Evolutionary conservation across 257 asterid genomes (phyloP), one percentile per base, ranked within the genome.

Genomic region (Forsythia suspensa): DNA sequence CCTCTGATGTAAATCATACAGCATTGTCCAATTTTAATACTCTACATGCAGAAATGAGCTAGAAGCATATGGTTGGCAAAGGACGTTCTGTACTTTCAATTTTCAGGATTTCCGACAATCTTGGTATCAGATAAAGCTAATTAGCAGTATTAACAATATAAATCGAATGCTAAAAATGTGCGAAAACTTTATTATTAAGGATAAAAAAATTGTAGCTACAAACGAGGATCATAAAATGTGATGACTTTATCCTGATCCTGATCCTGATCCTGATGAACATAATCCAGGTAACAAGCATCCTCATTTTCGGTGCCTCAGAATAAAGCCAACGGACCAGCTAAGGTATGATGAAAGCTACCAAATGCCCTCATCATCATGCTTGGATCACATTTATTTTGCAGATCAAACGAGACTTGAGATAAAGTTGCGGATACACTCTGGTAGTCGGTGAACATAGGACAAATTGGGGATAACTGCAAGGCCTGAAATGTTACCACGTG

Each of bases 321-420:
- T 39, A 75, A 51, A 39, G 59, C 52, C 55, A 74, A 57, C 69
- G 43, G 48, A 38, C 55, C 20, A 57, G 78, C 78, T 38, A 39
- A 74, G 55, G 34, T 20, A 41, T 24, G 41, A 61, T 4, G 20
- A 76, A 65, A 15, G 11, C 34, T 15, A 76, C 40, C 65, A 48
- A 37, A 12, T 6, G 78, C 21, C 46, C 21, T 63, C 44, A 41
- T 75, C 61, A 21, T 39, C 59, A 57, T 57, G 55, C 37, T 48
- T 13, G 29, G 24, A 41, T 76, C 65, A 42, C 38, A 10, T 36
- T 67, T 44, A 6, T 63, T 39, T 39, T 39, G 72, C 73, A 42
- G 38, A 16, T 66, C 29, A 40, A 61, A 75, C 5, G n/a, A 43
- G 46, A 63, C 70, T 34, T 7, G 2, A 2, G n/a, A 24, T 24